Evolutionary conservation across 2,329 filamentous ascomycete species (phyloP).

Genomic region (Alternaria tenuissima): DNA sequence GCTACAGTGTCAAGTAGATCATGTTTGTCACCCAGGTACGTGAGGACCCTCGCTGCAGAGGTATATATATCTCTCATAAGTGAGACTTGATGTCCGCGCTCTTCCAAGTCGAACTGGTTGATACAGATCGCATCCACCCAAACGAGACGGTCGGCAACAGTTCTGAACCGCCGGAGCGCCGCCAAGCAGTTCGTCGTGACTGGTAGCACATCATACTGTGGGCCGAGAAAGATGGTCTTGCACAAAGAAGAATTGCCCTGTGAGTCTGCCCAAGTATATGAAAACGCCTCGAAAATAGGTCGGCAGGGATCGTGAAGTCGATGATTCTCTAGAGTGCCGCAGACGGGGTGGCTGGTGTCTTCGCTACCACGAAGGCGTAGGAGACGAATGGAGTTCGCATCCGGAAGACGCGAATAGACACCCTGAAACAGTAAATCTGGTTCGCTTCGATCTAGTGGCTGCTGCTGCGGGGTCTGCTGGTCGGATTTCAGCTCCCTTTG

Average conservation of each 20-base stretch:
- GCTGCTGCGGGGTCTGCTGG: background rate
- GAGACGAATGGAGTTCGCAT: background rate
- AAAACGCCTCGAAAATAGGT: background rate
- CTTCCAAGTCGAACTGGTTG: background rate
- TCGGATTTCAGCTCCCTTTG: background rate
- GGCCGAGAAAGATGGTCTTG: too few species aligned
- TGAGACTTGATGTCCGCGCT: background rate
- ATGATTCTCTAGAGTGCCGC: rapidly evolving
- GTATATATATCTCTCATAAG: background rate
- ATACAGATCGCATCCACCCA: background rate
- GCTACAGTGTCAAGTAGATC: too few species aligned
- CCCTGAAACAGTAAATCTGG: background rate
- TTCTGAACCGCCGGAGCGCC: background rate
- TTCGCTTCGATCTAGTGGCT: too few species aligned
- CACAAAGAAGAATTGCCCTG: too few species aligned
- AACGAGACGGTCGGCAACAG: background rate
- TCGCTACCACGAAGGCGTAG: background rate
- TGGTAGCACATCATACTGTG: too few species aligned
- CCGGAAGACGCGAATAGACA: background rate
- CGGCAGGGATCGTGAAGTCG: background rate
- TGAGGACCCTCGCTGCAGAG: background rate
- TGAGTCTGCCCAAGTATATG: background rate
- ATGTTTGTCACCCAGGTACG: too few species aligned
- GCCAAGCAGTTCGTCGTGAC: too few species aligned
- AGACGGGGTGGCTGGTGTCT: background rate